Evolutionary conservation across 1,284 basidiomycete genomes (phyloP), one percentile per base, ranked within the genome.

Genomic region (Moniliella sp.): DNA sequence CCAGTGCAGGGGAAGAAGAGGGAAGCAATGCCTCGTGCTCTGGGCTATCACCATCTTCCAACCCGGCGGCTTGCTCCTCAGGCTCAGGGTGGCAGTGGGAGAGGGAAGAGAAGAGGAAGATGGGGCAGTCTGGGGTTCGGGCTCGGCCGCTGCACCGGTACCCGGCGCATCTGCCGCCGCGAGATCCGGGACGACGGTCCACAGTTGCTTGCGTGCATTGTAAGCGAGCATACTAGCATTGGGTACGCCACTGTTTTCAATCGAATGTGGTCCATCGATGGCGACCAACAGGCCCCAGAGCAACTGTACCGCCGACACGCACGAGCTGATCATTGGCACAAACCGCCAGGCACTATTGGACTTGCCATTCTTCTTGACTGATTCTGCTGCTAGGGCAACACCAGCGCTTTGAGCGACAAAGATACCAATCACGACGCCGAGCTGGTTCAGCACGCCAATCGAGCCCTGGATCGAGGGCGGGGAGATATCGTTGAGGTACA

Each of bases 401-500:
- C 62, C 61, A 0, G 64, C 40, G 2, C 54, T 48, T 37, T 65
- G 65, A 0, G 60, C 63, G 3, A 47, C 28, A 18, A 65, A 50
- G 29, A 58, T 50, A 12, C 55, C 55, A n/a, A 46, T 8, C 5
- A 55, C 53, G 17, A 57, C 50, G 0, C 47, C 45, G 13, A 58
- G 43, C 37, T 58, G 84, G n/a, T 81, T 82, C 23, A 86, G 66
- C 15, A 83, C 77, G 16, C 82, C 80, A 70, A 61, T 37, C 33
- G 67, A 73, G n/a, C 78, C 78, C 45, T 70, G 71, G 30, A 79
- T 73, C 36, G 67, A 66, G 3, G 72, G 63, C 0, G 78, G 78
- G 0, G 81, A 72, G 9, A 86, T 74, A 53, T 81, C 76, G 5
- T 78, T 71, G 18, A 39, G 67, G 61, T 75, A 86, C 28, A 86